phyloP scores from a whole-genome alignment of 441 rosid species.

The Biscutella auriculata region DNA sequence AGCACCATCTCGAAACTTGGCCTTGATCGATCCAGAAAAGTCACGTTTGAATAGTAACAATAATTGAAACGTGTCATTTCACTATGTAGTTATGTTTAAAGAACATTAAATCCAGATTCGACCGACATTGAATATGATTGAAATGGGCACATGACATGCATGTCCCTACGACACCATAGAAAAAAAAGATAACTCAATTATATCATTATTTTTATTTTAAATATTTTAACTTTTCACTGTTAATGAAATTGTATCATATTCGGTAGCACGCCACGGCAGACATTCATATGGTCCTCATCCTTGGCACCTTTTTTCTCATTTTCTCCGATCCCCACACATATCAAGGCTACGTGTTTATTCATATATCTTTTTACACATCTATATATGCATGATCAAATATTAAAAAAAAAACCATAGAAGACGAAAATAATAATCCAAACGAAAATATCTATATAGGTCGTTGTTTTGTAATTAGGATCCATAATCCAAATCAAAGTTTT shows the following conservation, averaged over 20 bases:
- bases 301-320: constrained; percentile 7
- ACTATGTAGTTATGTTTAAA: background rate
- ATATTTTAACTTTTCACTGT: constrained; percentile 7
- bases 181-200: constrained; percentile 16
- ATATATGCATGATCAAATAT: background rate
- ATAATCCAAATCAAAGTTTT: background rate
- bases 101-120: constrained; percentile 1
- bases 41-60: background rate
- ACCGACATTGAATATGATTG: constrained; percentile 17
- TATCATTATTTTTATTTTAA: constrained; percentile 6
- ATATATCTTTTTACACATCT: background rate
- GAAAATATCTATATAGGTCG: constrained; percentile 1
- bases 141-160: constrained; percentile 16
- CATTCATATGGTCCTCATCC: constrained; percentile 23
- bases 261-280: constrained; percentile 28
- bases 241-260: constrained; percentile 7
- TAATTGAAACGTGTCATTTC: background rate
- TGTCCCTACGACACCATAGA: constrained; percentile 12
- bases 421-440: constrained; percentile 13
- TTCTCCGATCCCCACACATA: constrained; percentile 20
- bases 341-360: constrained; percentile 14
- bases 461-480: constrained; percentile 5
- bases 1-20: background rate
- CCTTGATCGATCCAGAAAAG: background rate
- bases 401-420: background rate